Evolutionary conservation across 2,329 filamentous ascomycete genomes (phyloP).

Genomic region (Volutella citrinella): DNA sequence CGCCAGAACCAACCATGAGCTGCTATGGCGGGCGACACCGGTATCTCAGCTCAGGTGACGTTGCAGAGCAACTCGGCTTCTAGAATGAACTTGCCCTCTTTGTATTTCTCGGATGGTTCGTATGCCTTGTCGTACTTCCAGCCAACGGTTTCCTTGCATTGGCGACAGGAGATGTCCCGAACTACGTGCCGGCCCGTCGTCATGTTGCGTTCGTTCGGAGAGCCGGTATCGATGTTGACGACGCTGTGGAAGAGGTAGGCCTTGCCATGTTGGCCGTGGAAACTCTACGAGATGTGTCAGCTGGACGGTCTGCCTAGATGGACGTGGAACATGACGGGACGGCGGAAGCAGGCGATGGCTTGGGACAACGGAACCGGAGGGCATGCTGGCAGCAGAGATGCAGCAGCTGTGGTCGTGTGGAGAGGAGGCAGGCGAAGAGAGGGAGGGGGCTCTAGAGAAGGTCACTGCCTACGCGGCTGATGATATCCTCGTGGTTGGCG

Average conservation of each 20-base stretch:
- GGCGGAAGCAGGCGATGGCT: too few species aligned
- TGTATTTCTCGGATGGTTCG: constrained; percentile 91
- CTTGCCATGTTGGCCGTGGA: constrained; percentile 96
- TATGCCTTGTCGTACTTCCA: constrained; percentile 99
- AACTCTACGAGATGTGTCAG: constrained; percentile 62
- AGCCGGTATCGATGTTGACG: constrained; percentile 82
- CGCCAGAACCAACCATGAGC: too few species aligned
- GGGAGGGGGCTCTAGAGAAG: constrained; percentile 9
- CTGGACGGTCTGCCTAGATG: constrained; percentile 6
- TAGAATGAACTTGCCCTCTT: constrained; percentile 97
- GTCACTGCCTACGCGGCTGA: constrained; percentile 70
- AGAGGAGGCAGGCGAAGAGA: not conserved
- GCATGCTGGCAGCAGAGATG: too few species aligned
- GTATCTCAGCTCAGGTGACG: too few species aligned
- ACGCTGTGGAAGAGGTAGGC: constrained; percentile 94
- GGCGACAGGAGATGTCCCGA: constrained; percentile 84
- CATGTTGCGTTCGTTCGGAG: constrained; percentile 95
- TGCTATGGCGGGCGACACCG: too few species aligned
- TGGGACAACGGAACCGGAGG: too few species aligned
- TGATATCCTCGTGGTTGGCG: constrained; percentile 92
- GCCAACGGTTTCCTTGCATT: constrained; percentile 89
- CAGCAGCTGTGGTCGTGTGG: not conserved
- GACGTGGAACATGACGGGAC: too few species aligned
- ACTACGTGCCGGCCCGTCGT: constrained; percentile 94
- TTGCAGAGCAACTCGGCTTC: constrained; percentile 86